Percentiles rank a stretch among this genome's conserved stretches.
Evolutionary conservation across 495 filamentous ascomycete species (phyloP).

Genomic region (Talaromyces trachyspermus): DNA sequence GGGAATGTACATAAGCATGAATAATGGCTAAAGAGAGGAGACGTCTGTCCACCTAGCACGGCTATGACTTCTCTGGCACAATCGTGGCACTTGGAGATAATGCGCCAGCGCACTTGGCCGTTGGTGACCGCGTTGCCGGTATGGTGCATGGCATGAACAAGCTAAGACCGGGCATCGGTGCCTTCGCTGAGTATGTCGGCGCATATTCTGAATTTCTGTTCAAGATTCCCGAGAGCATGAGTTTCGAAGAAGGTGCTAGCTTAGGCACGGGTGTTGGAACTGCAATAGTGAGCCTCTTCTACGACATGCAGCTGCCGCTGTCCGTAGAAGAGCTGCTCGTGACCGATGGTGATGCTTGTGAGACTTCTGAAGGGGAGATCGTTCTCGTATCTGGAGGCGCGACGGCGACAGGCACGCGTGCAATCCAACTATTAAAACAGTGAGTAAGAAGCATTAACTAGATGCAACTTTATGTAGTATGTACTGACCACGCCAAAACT

Average conservation of each 20-base stretch:
- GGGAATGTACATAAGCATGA: too few species aligned
- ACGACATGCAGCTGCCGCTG: slow-evolving; percentile 16
- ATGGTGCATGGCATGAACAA: slow-evolving; percentile 14
- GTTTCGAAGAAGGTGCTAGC: slow-evolving; percentile 15
- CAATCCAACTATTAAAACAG: slow-evolving; percentile 36
- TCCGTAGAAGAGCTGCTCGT: too few species aligned
- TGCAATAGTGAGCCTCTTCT: slow-evolving; percentile 2
- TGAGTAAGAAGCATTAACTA: too few species aligned
- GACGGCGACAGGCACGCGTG: slow-evolving; percentile 37
- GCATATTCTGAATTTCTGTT: slow-evolving; percentile 9
- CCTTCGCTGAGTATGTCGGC: slow-evolving; percentile 22
- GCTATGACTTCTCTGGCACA: slow-evolving; percentile 11
- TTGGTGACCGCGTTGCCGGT: slow-evolving; percentile 22
- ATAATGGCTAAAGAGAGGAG: slow-evolving; percentile 10
- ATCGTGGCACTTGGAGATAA: slow-evolving; percentile 10
- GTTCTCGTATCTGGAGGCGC: slow-evolving; percentile 40
- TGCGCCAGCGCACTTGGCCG: not conserved
- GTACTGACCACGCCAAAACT: too few species aligned
- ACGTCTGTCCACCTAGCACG: slow-evolving; percentile 11
- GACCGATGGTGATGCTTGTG: slow-evolving; percentile 17
- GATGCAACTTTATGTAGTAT: too few species aligned
- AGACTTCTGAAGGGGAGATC: slow-evolving; percentile 15
- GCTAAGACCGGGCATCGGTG: slow-evolving; percentile 10
- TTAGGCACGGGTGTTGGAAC: slow-evolving; percentile 12
- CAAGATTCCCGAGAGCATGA: slow-evolving; percentile 12